phyloP scores from a whole-genome alignment of 1,139 yeast genomes.

The Geotrichum candidum region DNA sequence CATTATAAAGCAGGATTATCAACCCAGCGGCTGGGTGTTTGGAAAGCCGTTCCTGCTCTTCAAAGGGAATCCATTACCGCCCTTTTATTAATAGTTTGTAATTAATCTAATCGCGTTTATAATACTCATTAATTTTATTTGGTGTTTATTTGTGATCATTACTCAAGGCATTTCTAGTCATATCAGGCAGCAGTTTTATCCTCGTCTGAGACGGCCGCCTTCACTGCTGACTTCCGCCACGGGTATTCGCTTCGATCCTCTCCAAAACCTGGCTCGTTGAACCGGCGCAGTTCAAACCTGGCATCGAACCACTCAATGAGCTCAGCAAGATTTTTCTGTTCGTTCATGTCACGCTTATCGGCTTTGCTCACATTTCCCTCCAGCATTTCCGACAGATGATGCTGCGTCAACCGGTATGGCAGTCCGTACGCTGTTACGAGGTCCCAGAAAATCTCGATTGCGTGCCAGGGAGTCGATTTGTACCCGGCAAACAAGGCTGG shows the following conservation, averaged over 20 bases:
- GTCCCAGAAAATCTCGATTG: constrained; percentile 78
- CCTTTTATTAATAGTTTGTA: too few relatives aligned
- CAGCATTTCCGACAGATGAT: constrained; percentile 84
- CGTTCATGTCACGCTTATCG: constrained; percentile 60
- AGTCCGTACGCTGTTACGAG: constrained; percentile 72
- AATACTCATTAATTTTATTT: too few relatives aligned
- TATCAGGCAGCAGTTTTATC: background rate
- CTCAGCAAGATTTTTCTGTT: constrained; percentile 50
- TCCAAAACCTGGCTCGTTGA: constrained; percentile 65
- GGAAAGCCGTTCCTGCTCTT: too few relatives aligned
- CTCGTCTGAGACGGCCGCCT: background rate
- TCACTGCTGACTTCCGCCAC: constrained; percentile 35
- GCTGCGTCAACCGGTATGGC: constrained; percentile 78
- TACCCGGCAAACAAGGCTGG: constrained; percentile 72
- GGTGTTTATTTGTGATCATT: too few relatives aligned
- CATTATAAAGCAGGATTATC: too few relatives aligned
- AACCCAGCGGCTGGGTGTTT: too few relatives aligned
- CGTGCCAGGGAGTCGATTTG: constrained; percentile 78
- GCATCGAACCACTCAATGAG: constrained; percentile 78
- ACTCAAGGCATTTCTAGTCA: background rate
- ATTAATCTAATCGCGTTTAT: too few relatives aligned
- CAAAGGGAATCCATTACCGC: too few relatives aligned
- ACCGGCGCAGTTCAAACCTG: constrained; percentile 57
- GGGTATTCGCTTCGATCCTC: constrained; percentile 47
- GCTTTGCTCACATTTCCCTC: constrained; percentile 51